Evolutionary conservation across 139 green algal genomes (phyloP).

Genomic region (Zygnema circumcarinatum): DNA sequence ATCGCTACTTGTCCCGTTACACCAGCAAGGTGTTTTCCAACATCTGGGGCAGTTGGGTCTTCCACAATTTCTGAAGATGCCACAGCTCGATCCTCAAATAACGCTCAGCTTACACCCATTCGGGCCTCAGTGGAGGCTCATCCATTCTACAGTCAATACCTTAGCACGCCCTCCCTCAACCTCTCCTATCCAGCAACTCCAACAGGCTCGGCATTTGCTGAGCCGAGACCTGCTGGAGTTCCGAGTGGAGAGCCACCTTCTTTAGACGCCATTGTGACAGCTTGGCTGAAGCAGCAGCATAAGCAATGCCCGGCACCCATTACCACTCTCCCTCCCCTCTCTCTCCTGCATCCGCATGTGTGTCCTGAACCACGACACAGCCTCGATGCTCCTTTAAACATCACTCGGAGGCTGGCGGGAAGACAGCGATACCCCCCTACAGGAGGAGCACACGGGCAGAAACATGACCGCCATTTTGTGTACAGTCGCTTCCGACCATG

Average conservation of each 20-base stretch:
- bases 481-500: slow-evolving; percentile 73
- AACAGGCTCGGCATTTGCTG: not conserved
- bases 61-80: not conserved
- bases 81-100: not conserved
- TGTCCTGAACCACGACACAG: slow-evolving; percentile 58
- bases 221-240: not conserved
- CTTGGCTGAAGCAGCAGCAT: slow-evolving; percentile 79
- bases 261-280: slow-evolving; percentile 72
- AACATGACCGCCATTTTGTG: slow-evolving; percentile 66
- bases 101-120: not conserved
- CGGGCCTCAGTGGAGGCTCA: not conserved
- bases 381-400: slow-evolving; percentile 69
- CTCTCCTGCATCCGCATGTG: slow-evolving; percentile 60
- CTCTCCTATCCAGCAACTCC: not conserved
- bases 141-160: slow-evolving; percentile 12
- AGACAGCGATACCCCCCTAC: slow-evolving; percentile 24
- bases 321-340: slow-evolving; percentile 73
- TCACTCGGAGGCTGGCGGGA: slow-evolving; percentile 51
- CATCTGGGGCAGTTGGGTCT: not conserved
- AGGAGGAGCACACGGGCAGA: slow-evolving; percentile 66
- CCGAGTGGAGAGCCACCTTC: not conserved
- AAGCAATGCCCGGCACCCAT: slow-evolving; percentile 67
- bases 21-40: too few relatives aligned
- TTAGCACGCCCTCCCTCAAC: not conserved
- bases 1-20: too few relatives aligned